Evolutionary conservation across 371 early-diverging fungal genomes (phyloP).

Genomic region (Antonospora locustae): DNA sequence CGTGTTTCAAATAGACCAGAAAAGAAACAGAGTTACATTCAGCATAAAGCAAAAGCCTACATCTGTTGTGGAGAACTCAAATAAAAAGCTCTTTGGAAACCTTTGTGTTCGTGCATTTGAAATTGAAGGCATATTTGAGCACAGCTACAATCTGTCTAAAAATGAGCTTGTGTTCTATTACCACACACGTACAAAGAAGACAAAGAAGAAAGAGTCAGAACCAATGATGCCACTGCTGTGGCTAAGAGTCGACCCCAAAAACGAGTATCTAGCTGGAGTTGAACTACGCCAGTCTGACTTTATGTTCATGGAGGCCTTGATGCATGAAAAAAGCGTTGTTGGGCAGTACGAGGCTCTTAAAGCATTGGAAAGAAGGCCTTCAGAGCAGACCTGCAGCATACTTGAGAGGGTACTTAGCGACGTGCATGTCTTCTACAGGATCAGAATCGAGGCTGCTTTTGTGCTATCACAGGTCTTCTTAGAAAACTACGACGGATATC

Average conservation of each 20-base stretch:
- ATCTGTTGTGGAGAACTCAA: constrained; percentile 32
- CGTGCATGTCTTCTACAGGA: constrained; percentile 68
- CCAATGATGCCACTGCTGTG: constrained; percentile 66
- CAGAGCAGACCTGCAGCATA: constrained; percentile 22
- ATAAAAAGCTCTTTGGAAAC: constrained; percentile 25
- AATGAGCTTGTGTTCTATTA: constrained; percentile 34
- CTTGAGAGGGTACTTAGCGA: constrained; percentile 59
- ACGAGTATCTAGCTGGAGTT: constrained; percentile 73
- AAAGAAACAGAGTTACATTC: constrained; percentile 44
- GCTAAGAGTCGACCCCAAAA: constrained; percentile 83
- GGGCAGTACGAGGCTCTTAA: constrained; percentile 68
- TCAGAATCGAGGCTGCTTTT: constrained; percentile 74
- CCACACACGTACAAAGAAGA: constrained; percentile 45
- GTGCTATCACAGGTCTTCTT: constrained; percentile 61
- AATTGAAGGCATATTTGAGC: constrained; percentile 53
- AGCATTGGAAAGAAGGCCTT: constrained; percentile 25
- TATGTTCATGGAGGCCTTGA: constrained; percentile 83
- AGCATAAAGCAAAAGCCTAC: constrained; percentile 38
- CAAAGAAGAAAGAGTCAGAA: constrained; percentile 43
- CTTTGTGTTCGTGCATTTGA: constrained; percentile 45
- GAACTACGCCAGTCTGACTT: constrained; percentile 76
- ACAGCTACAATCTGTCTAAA: constrained; percentile 23
- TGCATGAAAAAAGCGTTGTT: constrained; percentile 75
- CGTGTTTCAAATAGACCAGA: constrained; percentile 41
- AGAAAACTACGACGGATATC: constrained; percentile 41